A percentile compares a stretch with the other conserved stretches of the same genome.
These are phyloP conservation scores for Tilletia horrida DNA, from an alignment of 1,284 basidiomycete genomes.

Conservation along the genomic window DNA sequence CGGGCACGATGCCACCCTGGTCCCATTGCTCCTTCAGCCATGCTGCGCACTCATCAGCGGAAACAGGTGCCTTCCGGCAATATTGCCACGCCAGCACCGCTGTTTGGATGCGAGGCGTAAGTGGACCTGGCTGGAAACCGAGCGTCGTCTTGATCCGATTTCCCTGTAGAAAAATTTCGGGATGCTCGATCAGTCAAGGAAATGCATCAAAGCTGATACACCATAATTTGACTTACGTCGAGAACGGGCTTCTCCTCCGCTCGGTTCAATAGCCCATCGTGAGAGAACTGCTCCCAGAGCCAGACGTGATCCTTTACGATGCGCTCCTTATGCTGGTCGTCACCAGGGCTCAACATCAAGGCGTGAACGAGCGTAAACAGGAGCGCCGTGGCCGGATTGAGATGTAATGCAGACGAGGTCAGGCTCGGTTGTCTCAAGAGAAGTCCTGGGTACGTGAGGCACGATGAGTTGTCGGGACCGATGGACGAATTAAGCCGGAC, in stretches of 20 bases:
- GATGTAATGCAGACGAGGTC: conserved; percentile 24
- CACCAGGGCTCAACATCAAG: conserved; percentile 20
- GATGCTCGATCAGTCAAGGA: background rate
- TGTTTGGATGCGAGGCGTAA: conserved; percentile 39
- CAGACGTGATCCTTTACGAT: conserved; percentile 26
- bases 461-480: background rate
- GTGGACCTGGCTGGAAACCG: conserved; percentile 28
- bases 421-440: conserved; percentile 33
- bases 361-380: conserved; percentile 34
- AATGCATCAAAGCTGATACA: background rate
- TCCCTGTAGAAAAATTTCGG: conserved; percentile 24
- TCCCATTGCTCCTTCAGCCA: conserved; percentile 44
- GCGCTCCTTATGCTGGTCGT: background rate
- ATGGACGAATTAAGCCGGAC: background rate
- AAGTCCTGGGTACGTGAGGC: conserved; percentile 23
- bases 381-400: conserved; percentile 30
- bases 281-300: conserved; percentile 33
- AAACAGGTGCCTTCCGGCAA: conserved; percentile 18
- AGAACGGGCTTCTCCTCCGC: conserved; percentile 35
- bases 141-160: conserved; percentile 34
- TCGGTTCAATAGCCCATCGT: conserved; percentile 25
- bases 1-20: conserved; percentile 37
- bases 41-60: conserved; percentile 24
- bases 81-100: conserved; percentile 47
- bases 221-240: conserved; percentile 23